Percentiles rank a stretch among this genome's conserved stretches.
Conservation (phyloP, 2,329 filamentous ascomycete genomes). For the Karstenula rhodostoma region DNA sequence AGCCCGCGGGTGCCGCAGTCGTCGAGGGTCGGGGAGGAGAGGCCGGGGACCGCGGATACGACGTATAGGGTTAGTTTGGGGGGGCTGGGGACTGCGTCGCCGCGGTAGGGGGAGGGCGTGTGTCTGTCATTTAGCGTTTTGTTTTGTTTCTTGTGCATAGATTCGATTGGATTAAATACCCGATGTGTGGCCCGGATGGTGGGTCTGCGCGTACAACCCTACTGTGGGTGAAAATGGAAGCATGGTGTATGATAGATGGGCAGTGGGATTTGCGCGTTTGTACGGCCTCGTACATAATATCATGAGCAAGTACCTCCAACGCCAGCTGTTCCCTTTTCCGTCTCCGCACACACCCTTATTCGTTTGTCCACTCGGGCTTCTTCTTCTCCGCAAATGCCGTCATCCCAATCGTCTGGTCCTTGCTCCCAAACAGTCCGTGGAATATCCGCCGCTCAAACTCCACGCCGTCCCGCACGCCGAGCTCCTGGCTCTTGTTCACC, state of each 20-base stretch:
- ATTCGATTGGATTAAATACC: neutral
- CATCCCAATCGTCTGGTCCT: conserved; percentile 97
- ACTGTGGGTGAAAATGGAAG: neutral
- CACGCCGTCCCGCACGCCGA: conserved; percentile 85
- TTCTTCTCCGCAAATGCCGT: conserved; percentile 84
- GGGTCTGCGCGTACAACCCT: neutral
- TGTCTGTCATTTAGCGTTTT: conserved; percentile 1
- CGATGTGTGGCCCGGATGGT: neutral
- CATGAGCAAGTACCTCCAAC: neutral
- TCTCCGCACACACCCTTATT: neutral
- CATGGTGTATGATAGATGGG: neutral
- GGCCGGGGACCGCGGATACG: conserved; percentile 1
- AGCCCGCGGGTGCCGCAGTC: neutral
- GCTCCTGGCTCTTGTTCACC: conserved; percentile 98
- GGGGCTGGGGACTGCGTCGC: neutral
- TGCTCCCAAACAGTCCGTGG: conserved; percentile 89
- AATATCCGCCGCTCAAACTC: conserved; percentile 95
- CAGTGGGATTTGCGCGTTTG: neutral
- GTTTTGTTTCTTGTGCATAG: conserved; percentile 8
- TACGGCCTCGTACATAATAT: neutral
- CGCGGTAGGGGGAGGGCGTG: neutral
- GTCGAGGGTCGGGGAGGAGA: neutral
- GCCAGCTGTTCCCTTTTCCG: neutral
- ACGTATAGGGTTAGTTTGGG: neutral
- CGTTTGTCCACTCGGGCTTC: conserved; percentile 12